phyloP scores from a whole-genome alignment of 805 yeast genomes.

The Starmerella apicola region DNA sequence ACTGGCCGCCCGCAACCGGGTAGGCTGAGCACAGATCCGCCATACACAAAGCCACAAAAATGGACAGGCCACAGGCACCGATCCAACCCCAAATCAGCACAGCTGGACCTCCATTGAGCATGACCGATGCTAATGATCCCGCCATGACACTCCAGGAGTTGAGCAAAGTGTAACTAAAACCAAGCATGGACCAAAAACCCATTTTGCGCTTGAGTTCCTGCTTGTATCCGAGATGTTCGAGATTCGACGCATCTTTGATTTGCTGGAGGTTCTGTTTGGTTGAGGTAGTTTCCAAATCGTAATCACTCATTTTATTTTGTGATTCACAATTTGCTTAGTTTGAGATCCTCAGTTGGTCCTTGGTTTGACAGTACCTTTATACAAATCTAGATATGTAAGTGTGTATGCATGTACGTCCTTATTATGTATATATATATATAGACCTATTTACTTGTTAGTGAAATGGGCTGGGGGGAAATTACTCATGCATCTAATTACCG shows the following conservation, averaged over 20 bases:
- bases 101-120: constrained; percentile 49
- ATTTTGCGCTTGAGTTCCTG: constrained; percentile 53
- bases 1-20: constrained; percentile 62
- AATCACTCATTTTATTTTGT: no score
- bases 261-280: neutral
- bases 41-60: constrained; percentile 47
- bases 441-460: no score
- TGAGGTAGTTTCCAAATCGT: neutral
- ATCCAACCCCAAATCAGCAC: constrained; percentile 51
- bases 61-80: constrained; percentile 41
- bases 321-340: no score
- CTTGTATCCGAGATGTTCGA: constrained; percentile 39
- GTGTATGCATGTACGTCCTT: no score
- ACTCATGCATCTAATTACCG: no score
- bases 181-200: constrained; percentile 36
- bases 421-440: no score
- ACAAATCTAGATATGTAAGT: no score
- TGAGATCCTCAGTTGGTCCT: no score
- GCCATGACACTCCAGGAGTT: constrained; percentile 56
- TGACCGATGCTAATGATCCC: constrained; percentile 48
- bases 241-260: constrained; percentile 3
- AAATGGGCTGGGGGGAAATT: no score
- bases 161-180: constrained; percentile 49
- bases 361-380: no score
- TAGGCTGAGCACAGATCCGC: constrained; percentile 43